Conservation (phyloP, 2,329 filamentous ascomycete genomes). For the Aureobasidium sp. region DNA sequence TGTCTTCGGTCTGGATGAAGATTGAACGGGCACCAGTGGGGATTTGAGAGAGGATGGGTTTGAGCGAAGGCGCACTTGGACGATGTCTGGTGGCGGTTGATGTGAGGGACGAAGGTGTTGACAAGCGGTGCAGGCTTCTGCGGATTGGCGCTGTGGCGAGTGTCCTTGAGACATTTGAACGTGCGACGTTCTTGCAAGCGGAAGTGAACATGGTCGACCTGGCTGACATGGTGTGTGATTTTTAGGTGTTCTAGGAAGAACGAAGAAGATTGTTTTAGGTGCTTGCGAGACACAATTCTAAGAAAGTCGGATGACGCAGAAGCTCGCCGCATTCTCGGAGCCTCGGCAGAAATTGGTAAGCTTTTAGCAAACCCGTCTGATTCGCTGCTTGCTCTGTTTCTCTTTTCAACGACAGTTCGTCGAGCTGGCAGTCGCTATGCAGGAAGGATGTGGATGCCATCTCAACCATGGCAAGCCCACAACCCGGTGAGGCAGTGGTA, state of each 20-base stretch:
- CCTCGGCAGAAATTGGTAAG: slow-evolving; percentile 12
- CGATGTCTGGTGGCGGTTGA: slow-evolving; percentile 11
- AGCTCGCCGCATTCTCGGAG: slow-evolving; percentile 1
- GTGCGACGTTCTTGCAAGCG: not conserved
- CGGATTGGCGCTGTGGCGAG: slow-evolving; percentile 10
- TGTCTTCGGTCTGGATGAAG: slow-evolving; percentile 95
- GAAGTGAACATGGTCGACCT: slow-evolving; percentile 12
- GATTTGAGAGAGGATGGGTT: not conserved
- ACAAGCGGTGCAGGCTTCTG: slow-evolving; percentile 7
- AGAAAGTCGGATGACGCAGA: slow-evolving; percentile 7
- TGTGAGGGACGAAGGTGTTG: slow-evolving; percentile 12
- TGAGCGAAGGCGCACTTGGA: slow-evolving; percentile 5
- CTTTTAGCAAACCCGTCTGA: not conserved
- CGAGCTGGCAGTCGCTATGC: no score
- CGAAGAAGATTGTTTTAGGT: not conserved
- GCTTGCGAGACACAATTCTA: slow-evolving; percentile 2
- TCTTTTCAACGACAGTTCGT: no score
- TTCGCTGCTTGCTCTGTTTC: not conserved
- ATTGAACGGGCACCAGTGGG: slow-evolving; percentile 55
- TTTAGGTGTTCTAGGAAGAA: not conserved
- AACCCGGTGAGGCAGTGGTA: no score
- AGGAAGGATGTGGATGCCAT: no score
- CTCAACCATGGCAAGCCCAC: no score
- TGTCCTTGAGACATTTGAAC: not conserved
- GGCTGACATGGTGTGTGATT: not conserved